Base-by-base conservation (phyloP, 83 land plant species). In the Diphasiastrum complanatum region DNA sequence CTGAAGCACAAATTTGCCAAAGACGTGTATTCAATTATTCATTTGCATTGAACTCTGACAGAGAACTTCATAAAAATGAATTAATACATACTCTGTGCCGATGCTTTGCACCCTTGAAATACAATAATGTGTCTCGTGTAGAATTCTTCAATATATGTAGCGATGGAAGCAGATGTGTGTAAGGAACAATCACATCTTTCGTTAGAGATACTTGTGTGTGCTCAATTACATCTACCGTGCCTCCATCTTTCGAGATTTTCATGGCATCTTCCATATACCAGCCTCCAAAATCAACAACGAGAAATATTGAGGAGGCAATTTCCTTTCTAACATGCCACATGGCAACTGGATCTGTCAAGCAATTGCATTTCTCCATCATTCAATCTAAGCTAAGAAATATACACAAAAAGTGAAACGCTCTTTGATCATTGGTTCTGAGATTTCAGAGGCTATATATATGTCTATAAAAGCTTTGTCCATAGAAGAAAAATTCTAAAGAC, bases 251-350 rank as follows among this genome's bases (percentile, higher is more conserved):
- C 30, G 33, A 43, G 1, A 67, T 49, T n/a, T 78, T 59, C 50
- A 82, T 82, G 0, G 82, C 66, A 55, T 89, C 95, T 40, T 76
- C 75, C 51, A 48, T 80, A 51, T 74, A 83, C 95, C 95, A 89
- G 2, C 95, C 91, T 41, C 95, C 95, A 77, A 89, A 89, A 65
- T 89, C 95, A 5, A 85, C 95, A 40, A 85, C 81, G 0, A 89
- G 75, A 18, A 89, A 79, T 23, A 89, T 50, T 18, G 95, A 76
- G 24, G 83, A 70, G 38, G 87, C 74, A 24, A 89, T 80, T 60
- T 85, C 95, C 27, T 69, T 65, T 58, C 78, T 76, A 11, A 83
- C 79, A 71, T 89, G 95, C 84, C 84, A 89, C 95, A 89, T 83
- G 33, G 95, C 95, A 52, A 89, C 83, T 29, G 95, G 95, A 74